Percentiles rank a stretch among this genome's conserved stretches.
Conservation (phyloP, 2,329 filamentous ascomycete species). For the Phaeoacremonium minimum region DNA sequence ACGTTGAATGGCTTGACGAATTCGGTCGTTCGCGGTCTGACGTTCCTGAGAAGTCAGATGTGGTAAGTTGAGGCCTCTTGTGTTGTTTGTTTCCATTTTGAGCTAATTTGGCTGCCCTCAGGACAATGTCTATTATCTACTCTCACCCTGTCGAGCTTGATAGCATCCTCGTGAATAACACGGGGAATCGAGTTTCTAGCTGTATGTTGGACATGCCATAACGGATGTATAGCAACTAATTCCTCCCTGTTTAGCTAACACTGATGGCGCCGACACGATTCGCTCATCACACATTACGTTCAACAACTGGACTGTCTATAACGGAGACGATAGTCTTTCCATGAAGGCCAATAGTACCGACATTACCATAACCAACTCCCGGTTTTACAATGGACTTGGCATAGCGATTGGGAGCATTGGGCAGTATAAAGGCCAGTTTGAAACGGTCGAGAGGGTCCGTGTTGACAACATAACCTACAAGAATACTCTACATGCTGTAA, state of each 20-base stretch:
- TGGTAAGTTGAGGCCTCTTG: conserved; percentile 26
- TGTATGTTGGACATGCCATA: conserved; percentile 9
- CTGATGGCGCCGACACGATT: conserved; percentile 23
- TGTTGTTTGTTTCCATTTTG: too few species aligned
- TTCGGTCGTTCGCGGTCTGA: conserved; percentile 36
- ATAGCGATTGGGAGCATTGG: conserved; percentile 44
- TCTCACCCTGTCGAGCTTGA: conserved; percentile 34
- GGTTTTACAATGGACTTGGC: conserved; percentile 34
- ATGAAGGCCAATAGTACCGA: conserved; percentile 19
- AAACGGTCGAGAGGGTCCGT: conserved; percentile 35
- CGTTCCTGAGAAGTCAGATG: conserved; percentile 46
- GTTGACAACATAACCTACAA: conserved; percentile 31
- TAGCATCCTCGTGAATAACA: conserved; percentile 43
- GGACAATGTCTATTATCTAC: conserved; percentile 40
- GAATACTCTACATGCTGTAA: conserved; percentile 29
- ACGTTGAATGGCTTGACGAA: conserved; percentile 39
- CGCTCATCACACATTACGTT: conserved; percentile 17
- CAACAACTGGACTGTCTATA: conserved; percentile 19
- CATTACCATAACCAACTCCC: conserved; percentile 28
- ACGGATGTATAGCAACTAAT: not conserved
- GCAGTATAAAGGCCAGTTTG: conserved; percentile 36
- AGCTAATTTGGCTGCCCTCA: not conserved
- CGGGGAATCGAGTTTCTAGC: conserved; percentile 16
- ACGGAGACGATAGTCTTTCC: conserved; percentile 14
- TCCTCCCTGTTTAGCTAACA: conserved; percentile 16